Base-by-base conservation (phyloP, 768 basidiomycete species). In the Omphalotus guepiniiformis region DNA sequence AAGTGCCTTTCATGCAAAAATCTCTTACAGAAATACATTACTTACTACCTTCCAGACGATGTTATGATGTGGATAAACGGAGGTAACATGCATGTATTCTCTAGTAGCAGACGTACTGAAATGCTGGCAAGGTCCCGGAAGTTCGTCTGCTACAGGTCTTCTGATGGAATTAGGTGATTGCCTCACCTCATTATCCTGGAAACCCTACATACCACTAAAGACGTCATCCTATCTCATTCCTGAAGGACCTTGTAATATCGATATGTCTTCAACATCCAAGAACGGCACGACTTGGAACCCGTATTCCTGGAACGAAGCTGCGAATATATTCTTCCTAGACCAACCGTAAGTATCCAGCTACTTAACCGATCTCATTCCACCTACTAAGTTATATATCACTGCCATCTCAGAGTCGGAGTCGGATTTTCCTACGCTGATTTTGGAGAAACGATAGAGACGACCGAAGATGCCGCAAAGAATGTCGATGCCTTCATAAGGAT, bases 381-480 rank as follows among this genome's bases (percentile, higher is more conserved):
- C 13, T 42, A n/a, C n/a, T 26, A 23, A 18, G 6, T 21, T 21
- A 22, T 30, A 21, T 9, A 18, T 25, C 7, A 6, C 28, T 42
- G 5, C 26, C 16, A 25, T 22, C 35, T 23, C 25, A 51, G 50
- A 18, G 80, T 83, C 19, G 82, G 81, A 2, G 84, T 85, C 5
- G 85, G 84, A 1, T 88, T 82, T 59, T 84, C 81, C 2, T 85
- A 84, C 49, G 79, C 82, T 2, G 83, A 87, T 52, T 78, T 74
- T 50, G 83, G 81, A 2, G 79, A 87, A 64, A 78, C 72, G 1
- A 70, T 88, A 15, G 80, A 78, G 48, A 88, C 84, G 0, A 86
- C 88, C 0, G 88, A 91, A 63, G 82, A 82, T n/a, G 89, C 88
- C 0, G 84, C 87, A 3, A 78, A 76, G 52, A 84, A 91, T 56